Conservation (phyloP, 1,284 basidiomycete genomes). For the Boletus sp. region DNA sequence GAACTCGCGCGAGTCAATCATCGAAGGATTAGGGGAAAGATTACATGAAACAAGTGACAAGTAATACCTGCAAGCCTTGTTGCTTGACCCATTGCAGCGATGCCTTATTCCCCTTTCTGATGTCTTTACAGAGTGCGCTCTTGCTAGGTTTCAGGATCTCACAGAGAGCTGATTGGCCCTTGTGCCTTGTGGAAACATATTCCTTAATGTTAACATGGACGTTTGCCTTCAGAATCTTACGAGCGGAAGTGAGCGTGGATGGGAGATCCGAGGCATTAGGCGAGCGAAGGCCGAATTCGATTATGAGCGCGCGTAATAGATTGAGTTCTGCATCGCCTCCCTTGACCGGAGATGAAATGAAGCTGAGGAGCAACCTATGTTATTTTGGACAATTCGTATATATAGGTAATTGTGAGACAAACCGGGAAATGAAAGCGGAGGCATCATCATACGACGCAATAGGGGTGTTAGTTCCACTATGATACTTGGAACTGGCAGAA, state of each 20-base stretch:
- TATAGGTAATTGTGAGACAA: constrained; percentile 2
- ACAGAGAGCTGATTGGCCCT: constrained; percentile 60
- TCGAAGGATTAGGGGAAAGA: background rate
- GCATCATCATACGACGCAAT: constrained; percentile 27
- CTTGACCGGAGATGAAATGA: constrained; percentile 22
- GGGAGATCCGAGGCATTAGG: constrained; percentile 43
- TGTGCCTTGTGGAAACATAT: constrained; percentile 60
- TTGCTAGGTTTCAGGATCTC: constrained; percentile 58
- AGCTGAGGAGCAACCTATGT: constrained; percentile 12
- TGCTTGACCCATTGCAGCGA: constrained; percentile 59
- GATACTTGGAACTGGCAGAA: constrained; percentile 10
- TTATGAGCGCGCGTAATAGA: constrained; percentile 50
- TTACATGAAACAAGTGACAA: constrained; percentile 41
- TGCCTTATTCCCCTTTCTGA: constrained; percentile 46
- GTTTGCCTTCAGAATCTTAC: constrained; percentile 55
- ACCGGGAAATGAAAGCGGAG: constrained; percentile 30
- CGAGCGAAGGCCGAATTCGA: constrained; percentile 51
- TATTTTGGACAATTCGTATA: background rate
- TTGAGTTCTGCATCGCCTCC: constrained; percentile 42
- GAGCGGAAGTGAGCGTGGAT: constrained; percentile 54
- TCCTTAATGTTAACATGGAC: constrained; percentile 70
- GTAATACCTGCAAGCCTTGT: constrained; percentile 57
- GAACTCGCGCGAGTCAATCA: background rate
- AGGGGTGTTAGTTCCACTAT: constrained; percentile 11
- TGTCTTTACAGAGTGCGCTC: constrained; percentile 54